Percentiles rank a stretch among this genome's conserved stretches.
Conservation (phyloP, 2,329 filamentous ascomycete species). For the Penicillium griseofulvum region DNA sequence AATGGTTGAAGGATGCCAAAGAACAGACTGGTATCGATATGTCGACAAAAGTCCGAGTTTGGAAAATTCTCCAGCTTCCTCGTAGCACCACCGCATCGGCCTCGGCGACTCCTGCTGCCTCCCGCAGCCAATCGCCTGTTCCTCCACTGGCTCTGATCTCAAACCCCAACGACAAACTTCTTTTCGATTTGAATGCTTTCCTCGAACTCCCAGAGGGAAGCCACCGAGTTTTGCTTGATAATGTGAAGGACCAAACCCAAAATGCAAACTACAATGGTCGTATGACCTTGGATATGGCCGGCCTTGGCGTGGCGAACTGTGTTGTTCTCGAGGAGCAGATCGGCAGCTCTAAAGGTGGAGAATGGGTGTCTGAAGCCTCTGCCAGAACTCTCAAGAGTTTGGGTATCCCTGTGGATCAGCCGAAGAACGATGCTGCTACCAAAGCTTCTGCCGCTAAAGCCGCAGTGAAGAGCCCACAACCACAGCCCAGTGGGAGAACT, state of each 20-base stretch:
- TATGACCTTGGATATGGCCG: constrained; percentile 62
- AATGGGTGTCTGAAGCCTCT: constrained; percentile 54
- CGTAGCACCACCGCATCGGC: constrained; percentile 46
- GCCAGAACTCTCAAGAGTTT: constrained; percentile 45
- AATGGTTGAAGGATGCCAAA: constrained; percentile 77
- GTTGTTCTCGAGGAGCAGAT: constrained; percentile 82
- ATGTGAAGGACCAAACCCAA: constrained; percentile 65
- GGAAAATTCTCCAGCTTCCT: constrained; percentile 57
- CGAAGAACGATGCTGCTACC: constrained; percentile 27
- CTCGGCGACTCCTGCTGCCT: constrained; percentile 44
- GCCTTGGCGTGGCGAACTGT: constrained; percentile 68
- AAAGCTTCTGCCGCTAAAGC: constrained; percentile 26
- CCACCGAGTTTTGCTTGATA: constrained; percentile 63
- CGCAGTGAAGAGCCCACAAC: constrained; percentile 38
- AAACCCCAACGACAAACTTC: constrained; percentile 48
- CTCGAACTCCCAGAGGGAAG: constrained; percentile 59
- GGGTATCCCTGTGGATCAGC: constrained; percentile 49
- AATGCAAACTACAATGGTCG: constrained; percentile 76
- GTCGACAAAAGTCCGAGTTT: constrained; percentile 72
- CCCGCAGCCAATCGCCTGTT: constrained; percentile 44
- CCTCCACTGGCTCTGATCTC: constrained; percentile 44
- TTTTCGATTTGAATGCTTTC: constrained; percentile 64
- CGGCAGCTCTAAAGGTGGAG: constrained; percentile 50
- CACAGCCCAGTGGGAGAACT: constrained; percentile 57
- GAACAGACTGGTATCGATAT: constrained; percentile 63